Evolutionary conservation across 2,329 filamentous ascomycete species (phyloP), one percentile per base, ranked within the genome.

Genomic region (Fusarium albosuccineum): DNA sequence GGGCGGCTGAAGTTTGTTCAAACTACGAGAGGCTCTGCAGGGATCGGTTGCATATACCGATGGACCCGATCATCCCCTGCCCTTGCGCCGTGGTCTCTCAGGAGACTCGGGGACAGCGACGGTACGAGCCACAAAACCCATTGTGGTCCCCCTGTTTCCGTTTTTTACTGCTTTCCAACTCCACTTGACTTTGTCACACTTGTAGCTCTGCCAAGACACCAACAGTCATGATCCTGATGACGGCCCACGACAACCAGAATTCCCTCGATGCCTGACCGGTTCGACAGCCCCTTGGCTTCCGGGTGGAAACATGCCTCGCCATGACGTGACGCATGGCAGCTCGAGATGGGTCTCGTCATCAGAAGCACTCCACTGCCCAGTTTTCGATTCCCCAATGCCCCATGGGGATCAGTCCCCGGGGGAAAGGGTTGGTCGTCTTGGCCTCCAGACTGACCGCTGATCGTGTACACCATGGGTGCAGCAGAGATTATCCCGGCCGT

Each of bases 211-310:
- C 41, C 52, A 55, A 55, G 52, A 55, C 52, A 34, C 50, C 50
- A 42, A 53, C 29, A 34, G 27, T 39, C 70, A 87, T 84, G 75
- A 92, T 91, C 87, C 17, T 42, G 17, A 40, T 34, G 37, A 42
- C 26, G 27, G 39, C 34, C 29, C 50, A 93, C 86, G 45, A 16
- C 29, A 34, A 30, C 22, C 30, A 5, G 11, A 59, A 59, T 46
- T 36, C 30, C 48, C 48, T 54, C 40, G 46, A 14, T 33, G 37
- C 8, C 40, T 27, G 14, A 27, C 49, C 45, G 40, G 56, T 8
- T 26, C 30, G 30, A 16, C n/a, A 14, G 44, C 42, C 39, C 29
- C 51, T 45, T 37, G 52, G 14, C 33, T 45, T 37, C 52, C 52
- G 26, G 13, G 30, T 14, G 41, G 52, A 30, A 41, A 34, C 36